A percentile compares a stretch with the other conserved stretches of the same genome.
phyloP scores from a whole-genome alignment of 2,329 filamentous ascomycete genomes.

The Orbilia brochopaga region DNA sequence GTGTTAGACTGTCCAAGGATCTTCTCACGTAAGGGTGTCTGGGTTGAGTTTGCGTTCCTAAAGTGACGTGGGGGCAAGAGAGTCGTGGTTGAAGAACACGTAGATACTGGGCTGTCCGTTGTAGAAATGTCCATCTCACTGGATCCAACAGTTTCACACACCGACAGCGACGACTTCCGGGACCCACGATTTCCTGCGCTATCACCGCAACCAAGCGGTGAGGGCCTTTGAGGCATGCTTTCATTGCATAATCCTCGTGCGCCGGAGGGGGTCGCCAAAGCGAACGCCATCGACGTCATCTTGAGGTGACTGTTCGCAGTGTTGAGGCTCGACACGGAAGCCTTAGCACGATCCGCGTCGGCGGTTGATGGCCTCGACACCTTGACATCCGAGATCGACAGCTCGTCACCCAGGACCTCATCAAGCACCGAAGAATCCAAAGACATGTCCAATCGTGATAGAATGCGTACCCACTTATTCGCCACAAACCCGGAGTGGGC shows the following conservation, averaged over 20 bases:
- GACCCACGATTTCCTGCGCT: conserved; percentile 12
- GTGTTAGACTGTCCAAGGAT: conserved; percentile 9
- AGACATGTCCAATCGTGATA: conserved; percentile 22
- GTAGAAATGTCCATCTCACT: conserved; percentile 25
- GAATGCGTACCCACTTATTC: conserved; percentile 37
- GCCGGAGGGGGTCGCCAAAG: conserved; percentile 20
- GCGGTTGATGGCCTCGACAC: not conserved
- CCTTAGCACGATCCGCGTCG: not conserved
- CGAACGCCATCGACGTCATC: conserved; percentile 42
- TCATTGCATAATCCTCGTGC: conserved; percentile 29
- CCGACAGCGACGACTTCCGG: conserved; percentile 41
- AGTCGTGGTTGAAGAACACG: conserved; percentile 17
- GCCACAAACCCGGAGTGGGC: conserved; percentile 9
- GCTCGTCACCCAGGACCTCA: conserved; percentile 29
- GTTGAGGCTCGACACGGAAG: conserved; percentile 6
- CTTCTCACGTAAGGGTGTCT: conserved; percentile 19
- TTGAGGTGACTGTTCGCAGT: not conserved
- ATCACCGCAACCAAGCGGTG: conserved; percentile 11
- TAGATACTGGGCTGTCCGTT: conserved; percentile 13
- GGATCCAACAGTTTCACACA: conserved; percentile 35
- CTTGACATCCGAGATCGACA: conserved; percentile 13
- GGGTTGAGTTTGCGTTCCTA: conserved; percentile 13
- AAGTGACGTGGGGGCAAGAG: conserved; percentile 17
- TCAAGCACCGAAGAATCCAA: conserved; percentile 29
- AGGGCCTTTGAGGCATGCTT: conserved; percentile 27